These are phyloP conservation scores for Monotropa hypopitys DNA, from an alignment of 179 eudicot species.

Conservation along the genomic window DNA sequence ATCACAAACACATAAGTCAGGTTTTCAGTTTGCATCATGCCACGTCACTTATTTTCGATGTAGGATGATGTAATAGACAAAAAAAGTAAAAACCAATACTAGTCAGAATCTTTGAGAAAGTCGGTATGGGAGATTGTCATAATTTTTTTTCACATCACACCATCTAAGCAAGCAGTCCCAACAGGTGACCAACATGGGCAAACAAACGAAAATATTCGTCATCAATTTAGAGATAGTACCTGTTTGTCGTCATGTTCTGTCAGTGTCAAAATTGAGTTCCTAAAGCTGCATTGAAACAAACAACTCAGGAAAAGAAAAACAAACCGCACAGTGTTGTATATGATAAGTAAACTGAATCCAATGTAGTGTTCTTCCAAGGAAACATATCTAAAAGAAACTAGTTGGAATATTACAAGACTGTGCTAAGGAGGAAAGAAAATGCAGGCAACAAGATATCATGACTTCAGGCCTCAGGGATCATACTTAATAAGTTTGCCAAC, in stretches of 20 bases:
- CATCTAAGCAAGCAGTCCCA: background rate
- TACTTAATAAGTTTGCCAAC: background rate
- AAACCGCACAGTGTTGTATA: too few species aligned
- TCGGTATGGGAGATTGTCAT: background rate
- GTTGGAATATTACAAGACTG: background rate
- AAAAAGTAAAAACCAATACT: background rate
- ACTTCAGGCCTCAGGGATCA: background rate
- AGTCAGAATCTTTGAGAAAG: background rate
- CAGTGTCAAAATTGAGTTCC: constrained; percentile 63
- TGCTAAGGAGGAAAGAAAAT: background rate
- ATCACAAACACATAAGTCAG: background rate
- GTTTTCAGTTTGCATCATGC: background rate
- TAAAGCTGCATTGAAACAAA: constrained; percentile 52
- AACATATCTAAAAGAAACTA: background rate
- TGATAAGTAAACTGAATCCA: background rate
- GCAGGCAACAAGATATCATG: background rate
- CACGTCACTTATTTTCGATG: background rate
- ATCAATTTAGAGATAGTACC: constrained; percentile 28
- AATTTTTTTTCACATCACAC: background rate
- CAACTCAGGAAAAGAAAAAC: background rate
- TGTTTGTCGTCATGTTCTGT: constrained; percentile 77
- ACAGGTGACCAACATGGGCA: background rate
- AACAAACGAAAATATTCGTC: background rate
- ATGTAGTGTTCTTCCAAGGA: background rate
- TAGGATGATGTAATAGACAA: background rate